These are phyloP conservation scores for Boletellus sp. DNA, from an alignment of 768 basidiomycete species.

Conservation along the genomic window DNA sequence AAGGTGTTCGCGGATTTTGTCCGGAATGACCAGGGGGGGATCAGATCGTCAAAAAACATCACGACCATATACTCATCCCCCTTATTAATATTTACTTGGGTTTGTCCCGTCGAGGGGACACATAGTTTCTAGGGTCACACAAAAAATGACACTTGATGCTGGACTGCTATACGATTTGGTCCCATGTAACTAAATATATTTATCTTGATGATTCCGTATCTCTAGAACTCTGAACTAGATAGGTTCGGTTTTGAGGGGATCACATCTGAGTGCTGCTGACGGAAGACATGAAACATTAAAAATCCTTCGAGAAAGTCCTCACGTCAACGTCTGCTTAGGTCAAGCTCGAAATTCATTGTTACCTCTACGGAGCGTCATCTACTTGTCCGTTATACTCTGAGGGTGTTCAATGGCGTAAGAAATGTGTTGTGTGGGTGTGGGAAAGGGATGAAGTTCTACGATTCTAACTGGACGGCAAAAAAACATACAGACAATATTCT, in stretches of 20 bases:
- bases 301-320: not conserved
- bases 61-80: not conserved
- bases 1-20: not conserved
- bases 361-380: too few relatives aligned
- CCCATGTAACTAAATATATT: constrained; percentile 3
- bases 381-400: too few relatives aligned
- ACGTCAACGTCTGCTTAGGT: not conserved
- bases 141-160: not conserved
- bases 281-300: not conserved
- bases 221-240: constrained; percentile 3
- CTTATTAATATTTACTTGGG: not conserved
- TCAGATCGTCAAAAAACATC: not conserved
- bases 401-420: too few relatives aligned
- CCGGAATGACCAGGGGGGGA: not conserved
- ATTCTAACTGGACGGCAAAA: not conserved
- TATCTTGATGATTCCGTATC: too few relatives aligned
- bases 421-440: not conserved
- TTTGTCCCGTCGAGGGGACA: not conserved
- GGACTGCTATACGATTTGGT: not conserved
- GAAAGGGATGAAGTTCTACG: not conserved
- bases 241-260: not conserved
- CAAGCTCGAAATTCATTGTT: not conserved
- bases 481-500: not conserved
- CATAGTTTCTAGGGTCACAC: not conserved
- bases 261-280: not conserved